Evolutionary conservation across 768 basidiomycete species (phyloP), one percentile per base, ranked within the genome.

Genomic region (Lactarius deliciosus): DNA sequence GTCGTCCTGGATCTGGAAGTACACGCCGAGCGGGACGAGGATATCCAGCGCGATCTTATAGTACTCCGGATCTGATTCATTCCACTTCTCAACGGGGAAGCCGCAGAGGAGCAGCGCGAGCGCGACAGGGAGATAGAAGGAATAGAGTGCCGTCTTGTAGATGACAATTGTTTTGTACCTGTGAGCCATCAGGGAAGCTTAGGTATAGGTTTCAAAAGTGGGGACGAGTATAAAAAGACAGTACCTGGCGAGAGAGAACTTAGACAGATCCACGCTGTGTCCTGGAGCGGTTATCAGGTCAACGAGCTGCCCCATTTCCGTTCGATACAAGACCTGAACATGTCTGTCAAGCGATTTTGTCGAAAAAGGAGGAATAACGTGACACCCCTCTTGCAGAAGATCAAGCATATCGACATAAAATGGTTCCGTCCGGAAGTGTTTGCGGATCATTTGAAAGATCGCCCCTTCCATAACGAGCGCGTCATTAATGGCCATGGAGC

Each of bases 1-100:
- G 78, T 98, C 96, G 75, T 98, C 96, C 77, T 99, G 96, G 66
- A 96, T 83, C 78, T 99, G 96, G 87, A 98, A 98, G 79, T 98
- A 99, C 77, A 97, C 95, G 57, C 96, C 96, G 64, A 98, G 83
- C 5, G 92, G 92, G 63, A 98, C 79, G 47, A 98, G 85, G 75
- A 98, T 95, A 55, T 85, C 83, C 40, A 85, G 80, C 0, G 96
- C 91, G 69, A 86, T 75, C 50, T 87, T 83, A 81, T 92, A 96
- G 5, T 89, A 85, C 57, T 82, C 80, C 13, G 81, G 77, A 32
- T 78, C 80, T 79, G 74, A 76, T 75, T 79, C 77, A 73, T 77
- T 77, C 73, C 78, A 73, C 74, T 76, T 83, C 41, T 79, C 75
- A 54, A 79, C 79, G 18, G 90, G 85, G 61, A 93, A 83, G 58